Evolutionary conservation across 1,284 basidiomycete genomes (phyloP), one percentile per base, ranked within the genome.

Genomic region (Sporisorium reilianum): DNA sequence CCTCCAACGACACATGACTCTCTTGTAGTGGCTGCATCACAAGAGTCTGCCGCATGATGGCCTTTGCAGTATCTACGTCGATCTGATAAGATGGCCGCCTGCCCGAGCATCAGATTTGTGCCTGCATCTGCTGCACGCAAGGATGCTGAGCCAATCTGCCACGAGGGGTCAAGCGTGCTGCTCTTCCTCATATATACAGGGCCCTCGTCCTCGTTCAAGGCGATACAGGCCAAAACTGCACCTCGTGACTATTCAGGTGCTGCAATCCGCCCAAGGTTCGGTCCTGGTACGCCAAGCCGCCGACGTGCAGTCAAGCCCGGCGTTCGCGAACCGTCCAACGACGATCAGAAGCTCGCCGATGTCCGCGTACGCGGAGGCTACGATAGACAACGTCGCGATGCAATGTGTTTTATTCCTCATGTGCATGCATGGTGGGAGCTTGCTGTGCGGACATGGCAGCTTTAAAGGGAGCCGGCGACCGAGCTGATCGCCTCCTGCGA

Each of bases 401-500:
- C 46, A 48, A 30, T 3, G n/a, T n/a, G 0, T 6, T 48, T 32
- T 9, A n/a, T 30, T 30, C 12, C 10, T 48, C 26, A 48, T 28
- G 4, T 28, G 26, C 26, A 20, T 20, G 46, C 28, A 28, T 30
- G 28, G 5, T 20, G n/a, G 9, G 10, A 11, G 26, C 28, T 48
- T 20, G 20, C n/a, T 48, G 28, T 48, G 30, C 26, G 49, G 11
- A 25, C 49, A 32, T 22, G 12, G 10, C 45, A 34, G 32, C 52
- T n/a, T 42, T 54, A 63, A 9, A 63, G 51, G n/a, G 55, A 64
- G 40, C 32, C 42, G 30, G 70, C 45, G 32, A 64, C 42, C 53
- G 76, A 55, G 51, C 28, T 65, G 64, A 78, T 71, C 46, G 58
- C 66, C 20, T 59, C 52, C 73, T 78, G 76, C 30, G n/a, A 30